Base-by-base conservation (phyloP, 2,329 filamentous ascomycete genomes). In the Beauveria sp. region DNA sequence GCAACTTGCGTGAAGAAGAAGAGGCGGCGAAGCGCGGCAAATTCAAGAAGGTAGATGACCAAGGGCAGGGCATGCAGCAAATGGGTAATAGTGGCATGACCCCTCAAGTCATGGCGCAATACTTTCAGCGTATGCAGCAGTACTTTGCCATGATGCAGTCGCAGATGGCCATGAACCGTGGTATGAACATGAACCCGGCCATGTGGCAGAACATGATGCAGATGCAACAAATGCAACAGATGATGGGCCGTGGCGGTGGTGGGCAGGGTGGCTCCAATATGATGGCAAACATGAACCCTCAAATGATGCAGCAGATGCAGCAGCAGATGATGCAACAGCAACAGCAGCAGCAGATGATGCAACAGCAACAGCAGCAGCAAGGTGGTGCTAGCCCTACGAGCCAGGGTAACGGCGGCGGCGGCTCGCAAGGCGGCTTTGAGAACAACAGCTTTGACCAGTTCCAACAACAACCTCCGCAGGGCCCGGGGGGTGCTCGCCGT, bases 71-170 rank as follows among this genome's bases (percentile, higher is more conserved):
- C 42, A 75, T 76, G 74, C 75, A 75, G 63, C 75, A 78, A 63
- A 76, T 77, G 74, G 77, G 67, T 53, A 74, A 77, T 70, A 72
- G 80, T 57, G 88, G 89, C 65, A 96, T 98, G 90, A 96, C 90
- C 22, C 93, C 93, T 0, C 92, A 96, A 70, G 88, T 96, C 80
- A 97, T 98, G 92, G 95, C 95, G 2, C 93, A 97, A 73, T 97
- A 98, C 77, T 96, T 95, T 86, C 91, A 96, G 74, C 86, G 93
- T 53, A 98, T 99, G 93, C 95, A 99, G 75, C 91, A 96, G 73
- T 96, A 96, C 76, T 96, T 97, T 74, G 82, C 88, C 62, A 87
- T 96, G 83, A 95, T 96, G 91, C 92, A 96, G 75, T 90, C 93
- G 70, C 89, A 95, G 72, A 91, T 96, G 84, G 88, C 87, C 54